A percentile compares a stretch with the other conserved stretches of the same genome.
phyloP scores from a whole-genome alignment of 208 protist genomes.

The Crithidia sp. region DNA sequence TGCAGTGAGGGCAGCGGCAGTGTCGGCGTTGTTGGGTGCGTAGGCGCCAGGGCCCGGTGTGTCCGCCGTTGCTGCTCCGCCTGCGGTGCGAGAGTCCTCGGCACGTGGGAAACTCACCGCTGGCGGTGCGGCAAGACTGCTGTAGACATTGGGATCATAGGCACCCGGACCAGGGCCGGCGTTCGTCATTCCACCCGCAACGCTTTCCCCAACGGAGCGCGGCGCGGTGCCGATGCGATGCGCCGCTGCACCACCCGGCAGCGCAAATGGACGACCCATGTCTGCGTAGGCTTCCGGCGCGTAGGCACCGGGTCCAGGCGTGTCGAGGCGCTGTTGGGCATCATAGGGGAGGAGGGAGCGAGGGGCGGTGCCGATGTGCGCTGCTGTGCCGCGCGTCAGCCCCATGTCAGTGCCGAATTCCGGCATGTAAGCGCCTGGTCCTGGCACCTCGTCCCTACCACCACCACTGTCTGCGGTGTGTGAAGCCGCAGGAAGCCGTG shows the following conservation, averaged over 20 bases:
- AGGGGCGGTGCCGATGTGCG: slow-evolving; percentile 5
- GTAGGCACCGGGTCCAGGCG: slow-evolving; percentile 19
- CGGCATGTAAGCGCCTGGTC: slow-evolving; percentile 9
- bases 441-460: background rate
- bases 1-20: background rate
- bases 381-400: background rate
- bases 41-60: slow-evolving; percentile 36
- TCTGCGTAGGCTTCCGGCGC: slow-evolving; percentile 8
- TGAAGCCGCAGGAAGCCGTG: background rate
- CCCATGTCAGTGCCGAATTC: slow-evolving; percentile 13
- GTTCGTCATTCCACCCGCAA: background rate
- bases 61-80: slow-evolving; percentile 2
- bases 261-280: background rate
- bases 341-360: background rate
- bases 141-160: slow-evolving; percentile 31
- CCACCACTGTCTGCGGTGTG: too few species aligned
- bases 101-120: slow-evolving; percentile 29
- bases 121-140: background rate
- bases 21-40: background rate
- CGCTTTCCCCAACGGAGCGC: background rate
- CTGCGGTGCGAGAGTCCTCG: too few species aligned
- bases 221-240: slow-evolving; percentile 28
- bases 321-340: background rate
- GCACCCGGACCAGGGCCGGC: slow-evolving; percentile 33
- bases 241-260: slow-evolving; percentile 2